Percentiles rank a stretch among this genome's conserved stretches.
Conservation (phyloP, 306 rosid species). For the Vigna unguiculata region DNA sequence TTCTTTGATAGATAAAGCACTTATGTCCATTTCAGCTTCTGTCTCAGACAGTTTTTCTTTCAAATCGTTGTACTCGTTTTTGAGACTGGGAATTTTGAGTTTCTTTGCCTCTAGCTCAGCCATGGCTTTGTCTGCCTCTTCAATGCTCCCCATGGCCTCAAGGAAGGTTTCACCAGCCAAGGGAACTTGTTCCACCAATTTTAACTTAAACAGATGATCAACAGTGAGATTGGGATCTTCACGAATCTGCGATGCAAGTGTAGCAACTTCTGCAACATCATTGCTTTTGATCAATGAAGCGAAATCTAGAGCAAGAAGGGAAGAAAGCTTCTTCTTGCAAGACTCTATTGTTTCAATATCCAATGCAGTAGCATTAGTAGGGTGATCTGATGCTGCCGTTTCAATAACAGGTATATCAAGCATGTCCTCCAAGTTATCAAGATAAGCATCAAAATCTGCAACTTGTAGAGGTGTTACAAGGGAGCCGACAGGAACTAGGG, state of each 20-base stretch:
- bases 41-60: slow-evolving; percentile 23
- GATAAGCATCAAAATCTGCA: slow-evolving; percentile 40
- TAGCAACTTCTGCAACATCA: slow-evolving; percentile 30
- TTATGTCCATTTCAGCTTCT: slow-evolving; percentile 33
- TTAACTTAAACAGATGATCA: slow-evolving; percentile 43
- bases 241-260: slow-evolving; percentile 36
- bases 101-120: slow-evolving; percentile 41
- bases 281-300: slow-evolving; percentile 36
- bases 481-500: background rate
- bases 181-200: slow-evolving; percentile 45
- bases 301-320: slow-evolving; percentile 46
- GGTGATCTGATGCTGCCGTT: background rate
- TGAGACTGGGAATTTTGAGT: slow-evolving; percentile 24
- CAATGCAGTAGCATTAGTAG: background rate
- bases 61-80: slow-evolving; percentile 35
- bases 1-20: slow-evolving; percentile 13
- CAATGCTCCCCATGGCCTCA: slow-evolving; percentile 33
- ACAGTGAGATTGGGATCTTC: slow-evolving; percentile 36
- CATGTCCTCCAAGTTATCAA: slow-evolving; percentile 40
- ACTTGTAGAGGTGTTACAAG: background rate
- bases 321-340: slow-evolving; percentile 46
- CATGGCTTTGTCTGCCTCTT: slow-evolving; percentile 32
- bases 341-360: slow-evolving; percentile 29
- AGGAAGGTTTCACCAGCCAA: slow-evolving; percentile 34
- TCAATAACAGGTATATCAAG: slow-evolving; percentile 34